Evolutionary conservation across 176 grass and related monocot genomes (phyloP).

Genomic region (Juncus effusus): DNA sequence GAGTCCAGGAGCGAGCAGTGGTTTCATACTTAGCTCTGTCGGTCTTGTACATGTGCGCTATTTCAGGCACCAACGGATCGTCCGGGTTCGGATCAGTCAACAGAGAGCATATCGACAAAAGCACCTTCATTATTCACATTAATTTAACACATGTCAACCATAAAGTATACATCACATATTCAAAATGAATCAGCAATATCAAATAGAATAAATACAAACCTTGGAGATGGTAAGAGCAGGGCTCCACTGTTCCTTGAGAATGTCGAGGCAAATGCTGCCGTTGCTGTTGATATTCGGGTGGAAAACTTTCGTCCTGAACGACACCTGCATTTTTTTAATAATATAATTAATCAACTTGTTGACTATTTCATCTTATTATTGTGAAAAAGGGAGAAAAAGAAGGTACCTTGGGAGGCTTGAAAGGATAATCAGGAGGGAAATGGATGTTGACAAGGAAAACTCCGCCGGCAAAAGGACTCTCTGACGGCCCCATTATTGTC

Average conservation of each 20-base stretch:
- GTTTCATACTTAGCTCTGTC: slow-evolving; percentile 39
- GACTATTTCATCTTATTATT: not conserved
- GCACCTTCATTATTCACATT: slow-evolving; percentile 19
- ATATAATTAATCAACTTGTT: not conserved
- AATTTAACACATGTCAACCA: not conserved
- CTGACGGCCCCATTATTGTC: slow-evolving; percentile 26
- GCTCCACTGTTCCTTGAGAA: slow-evolving; percentile 29
- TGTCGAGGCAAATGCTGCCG: slow-evolving; percentile 30
- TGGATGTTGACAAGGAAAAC: slow-evolving; percentile 32
- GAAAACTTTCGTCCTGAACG: slow-evolving; percentile 26
- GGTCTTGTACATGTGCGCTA: slow-evolving; percentile 44
- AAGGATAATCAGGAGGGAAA: slow-evolving; percentile 30
- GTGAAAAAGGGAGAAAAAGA: not conserved
- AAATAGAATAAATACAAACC: slow-evolving; percentile 1
- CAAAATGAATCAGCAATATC: not conserved
- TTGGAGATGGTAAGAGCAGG: slow-evolving; percentile 29
- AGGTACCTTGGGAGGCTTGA: slow-evolving; percentile 29
- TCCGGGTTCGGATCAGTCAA: slow-evolving; percentile 43
- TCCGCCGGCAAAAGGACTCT: slow-evolving; percentile 25
- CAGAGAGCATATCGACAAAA: slow-evolving; percentile 38
- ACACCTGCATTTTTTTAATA: slow-evolving; percentile 4
- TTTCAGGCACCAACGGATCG: slow-evolving; percentile 41
- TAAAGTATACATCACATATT: not conserved
- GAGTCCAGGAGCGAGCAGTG: slow-evolving; percentile 36
- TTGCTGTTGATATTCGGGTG: slow-evolving; percentile 34